Evolutionary conservation across 2,329 filamentous ascomycete genomes (phyloP).

Genomic region (Epichloe amarillans): DNA sequence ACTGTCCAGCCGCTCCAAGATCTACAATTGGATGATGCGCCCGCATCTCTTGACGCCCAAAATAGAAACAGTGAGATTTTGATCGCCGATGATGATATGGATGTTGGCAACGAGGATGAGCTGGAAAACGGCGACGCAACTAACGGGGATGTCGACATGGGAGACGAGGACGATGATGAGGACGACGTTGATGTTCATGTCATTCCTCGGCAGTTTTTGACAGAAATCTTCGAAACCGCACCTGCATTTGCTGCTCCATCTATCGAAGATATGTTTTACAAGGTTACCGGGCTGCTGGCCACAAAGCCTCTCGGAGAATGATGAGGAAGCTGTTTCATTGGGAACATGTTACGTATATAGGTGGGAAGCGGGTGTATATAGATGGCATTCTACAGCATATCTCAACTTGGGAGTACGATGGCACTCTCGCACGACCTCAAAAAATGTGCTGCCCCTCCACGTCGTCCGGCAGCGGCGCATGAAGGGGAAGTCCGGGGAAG

Average conservation of each 20-base stretch:
- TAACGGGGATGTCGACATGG: constrained; percentile 28
- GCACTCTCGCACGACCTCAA: no score
- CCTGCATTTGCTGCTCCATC: constrained; percentile 57
- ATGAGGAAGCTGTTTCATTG: neutral
- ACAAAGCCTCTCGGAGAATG: constrained; percentile 25
- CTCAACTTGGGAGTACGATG: neutral
- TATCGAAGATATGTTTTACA: constrained; percentile 63
- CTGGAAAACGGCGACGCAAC: constrained; percentile 21
- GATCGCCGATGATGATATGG: constrained; percentile 25
- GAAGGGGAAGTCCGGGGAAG: neutral
- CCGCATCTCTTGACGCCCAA: constrained; percentile 16
- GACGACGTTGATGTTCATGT: constrained; percentile 43
- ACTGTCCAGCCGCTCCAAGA: constrained; percentile 43
- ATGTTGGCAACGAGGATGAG: constrained; percentile 29
- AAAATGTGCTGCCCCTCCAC: neutral
- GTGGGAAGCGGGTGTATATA: neutral
- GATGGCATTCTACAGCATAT: neutral
- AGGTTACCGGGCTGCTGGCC: constrained; percentile 48
- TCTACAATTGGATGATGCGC: constrained; percentile 31
- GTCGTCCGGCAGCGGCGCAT: neutral
- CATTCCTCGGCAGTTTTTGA: constrained; percentile 53
- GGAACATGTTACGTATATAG: neutral
- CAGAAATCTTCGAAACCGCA: constrained; percentile 56
- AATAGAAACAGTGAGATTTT: constrained; percentile 18
- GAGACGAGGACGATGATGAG: constrained; percentile 25